Percentiles rank a stretch among this genome's conserved stretches.
phyloP scores from a whole-genome alignment of 164 flowering plant species.

The Piper betle region DNA sequence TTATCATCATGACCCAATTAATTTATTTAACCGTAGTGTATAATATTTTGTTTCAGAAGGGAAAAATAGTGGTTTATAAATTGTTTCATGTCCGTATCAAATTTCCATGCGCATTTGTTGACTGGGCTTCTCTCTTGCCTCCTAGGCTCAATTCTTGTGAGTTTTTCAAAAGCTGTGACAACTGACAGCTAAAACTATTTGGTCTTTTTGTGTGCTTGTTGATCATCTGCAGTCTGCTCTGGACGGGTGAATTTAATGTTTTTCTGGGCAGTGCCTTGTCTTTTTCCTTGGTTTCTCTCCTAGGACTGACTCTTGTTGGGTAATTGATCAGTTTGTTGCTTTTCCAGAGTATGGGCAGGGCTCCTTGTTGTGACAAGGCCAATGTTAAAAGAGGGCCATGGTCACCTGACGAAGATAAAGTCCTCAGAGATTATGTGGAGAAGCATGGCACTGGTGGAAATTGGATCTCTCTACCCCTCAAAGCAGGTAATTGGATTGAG shows the following conservation, averaged over 20 bases:
- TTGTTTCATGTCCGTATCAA: no score
- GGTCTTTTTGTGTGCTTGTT: background rate
- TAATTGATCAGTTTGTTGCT: no score
- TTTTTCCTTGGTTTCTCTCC: background rate
- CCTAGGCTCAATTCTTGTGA: background rate
- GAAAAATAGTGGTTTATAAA: no score
- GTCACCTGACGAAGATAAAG: slow-evolving; percentile 74
- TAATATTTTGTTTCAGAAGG: no score
- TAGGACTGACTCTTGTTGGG: background rate
- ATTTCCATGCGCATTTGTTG: no score
- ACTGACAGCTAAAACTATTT: background rate
- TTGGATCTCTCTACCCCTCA: slow-evolving; percentile 77
- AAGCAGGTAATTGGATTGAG: slow-evolving; percentile 20
- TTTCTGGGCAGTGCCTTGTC: background rate
- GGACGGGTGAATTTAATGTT: background rate
- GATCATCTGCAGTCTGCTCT: background rate
- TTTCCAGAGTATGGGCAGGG: slow-evolving; percentile 48
- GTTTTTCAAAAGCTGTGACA: background rate
- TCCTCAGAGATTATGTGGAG: slow-evolving; percentile 50
- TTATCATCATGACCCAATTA: no score
- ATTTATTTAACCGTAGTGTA: no score
- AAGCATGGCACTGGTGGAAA: slow-evolving; percentile 60
- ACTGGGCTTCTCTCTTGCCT: no score
- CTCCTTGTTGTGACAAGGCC: slow-evolving; percentile 86
- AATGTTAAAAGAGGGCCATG: slow-evolving; percentile 84